Conservation (phyloP, 1,284 basidiomycete genomes). For the Peniophora sp. region DNA sequence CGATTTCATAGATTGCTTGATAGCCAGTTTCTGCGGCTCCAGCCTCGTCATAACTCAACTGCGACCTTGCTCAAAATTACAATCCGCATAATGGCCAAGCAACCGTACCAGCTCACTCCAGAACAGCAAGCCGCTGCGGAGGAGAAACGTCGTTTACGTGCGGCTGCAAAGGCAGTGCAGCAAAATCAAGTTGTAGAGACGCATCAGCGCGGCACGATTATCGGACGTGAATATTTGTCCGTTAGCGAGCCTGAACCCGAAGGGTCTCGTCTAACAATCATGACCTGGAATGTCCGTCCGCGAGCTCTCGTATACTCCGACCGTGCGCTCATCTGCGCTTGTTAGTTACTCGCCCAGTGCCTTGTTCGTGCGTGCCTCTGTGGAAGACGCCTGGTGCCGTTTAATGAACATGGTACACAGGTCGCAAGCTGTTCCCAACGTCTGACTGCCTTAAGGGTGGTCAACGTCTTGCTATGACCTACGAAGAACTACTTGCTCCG, state of each 20-base stretch:
- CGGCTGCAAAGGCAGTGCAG: conserved; percentile 17
- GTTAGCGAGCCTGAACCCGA: neutral
- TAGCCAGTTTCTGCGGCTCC: neutral
- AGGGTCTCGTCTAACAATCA: conserved; percentile 35
- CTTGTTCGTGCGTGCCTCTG: conserved; percentile 60
- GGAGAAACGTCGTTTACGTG: conserved; percentile 44
- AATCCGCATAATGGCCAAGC: neutral
- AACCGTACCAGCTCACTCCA: conserved; percentile 30
- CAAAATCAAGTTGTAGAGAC: neutral
- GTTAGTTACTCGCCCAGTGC: conserved; percentile 62
- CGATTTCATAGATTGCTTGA: neutral
- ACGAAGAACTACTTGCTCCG: conserved; percentile 61
- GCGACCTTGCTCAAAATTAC: neutral
- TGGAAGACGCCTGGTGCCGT: neutral
- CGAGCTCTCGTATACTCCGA: conserved; percentile 1
- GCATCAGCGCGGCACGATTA: conserved; percentile 6
- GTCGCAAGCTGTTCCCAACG: conserved; percentile 78
- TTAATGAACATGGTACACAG: conserved; percentile 17
- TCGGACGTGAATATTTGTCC: neutral
- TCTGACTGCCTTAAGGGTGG: conserved; percentile 73
- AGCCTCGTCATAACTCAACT: neutral
- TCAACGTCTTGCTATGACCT: conserved; percentile 70
- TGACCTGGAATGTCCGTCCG: conserved; percentile 74
- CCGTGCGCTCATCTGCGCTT: conserved; percentile 4
- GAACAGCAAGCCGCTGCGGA: conserved; percentile 50